Evolutionary conservation across 768 basidiomycete species (phyloP), one percentile per base, ranked within the genome.

Genomic region (Boletus subparvulus): DNA sequence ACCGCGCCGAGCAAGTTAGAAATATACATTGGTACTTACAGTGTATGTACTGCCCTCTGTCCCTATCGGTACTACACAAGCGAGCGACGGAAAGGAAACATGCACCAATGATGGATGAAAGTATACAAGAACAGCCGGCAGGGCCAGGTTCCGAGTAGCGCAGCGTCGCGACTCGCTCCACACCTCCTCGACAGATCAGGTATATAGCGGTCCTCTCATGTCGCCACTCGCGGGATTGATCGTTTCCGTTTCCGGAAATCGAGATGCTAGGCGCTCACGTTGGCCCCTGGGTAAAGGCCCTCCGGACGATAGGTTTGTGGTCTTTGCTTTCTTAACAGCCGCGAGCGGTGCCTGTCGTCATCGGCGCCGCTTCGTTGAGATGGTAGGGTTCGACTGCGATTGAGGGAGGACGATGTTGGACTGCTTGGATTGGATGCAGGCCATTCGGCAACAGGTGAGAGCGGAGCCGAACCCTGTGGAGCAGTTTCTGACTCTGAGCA

Each of bases 331-430:
- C 76, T 76, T 48, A 83, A 69, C 24, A 83, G 68, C 55, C 77
- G 71, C 36, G 72, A 61, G 32, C 70, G 73, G 54, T 61, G 75
- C 61, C 65, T 73, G 47, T 73, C 76, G 17, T 81, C 75, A 50
- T 74, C 71, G 55, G 62, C 21, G 30, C 52, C 40, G 32, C 54
- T 37, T 37, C 64, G 60, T 21, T 65, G 65, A 13, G 54, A 69
- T 61, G 88, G 88, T 45, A 91, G 53, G 37, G 88, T 91, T 54
- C 83, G 79, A 65, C 88, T 88, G 26, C 88, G 78, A 47, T 74
- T 76, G 14, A 73, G 71, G 3, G 74, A 67, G 10, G 70, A 67
- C 14, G 67, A 66, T 37, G 66, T 73, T 48, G 68, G 69, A 40
- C 63, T 74, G 30, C 58, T 56, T 37, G 65, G 50, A 32, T 63